phyloP scores from a whole-genome alignment of 768 basidiomycete species.

The Tulasnella sp. region DNA sequence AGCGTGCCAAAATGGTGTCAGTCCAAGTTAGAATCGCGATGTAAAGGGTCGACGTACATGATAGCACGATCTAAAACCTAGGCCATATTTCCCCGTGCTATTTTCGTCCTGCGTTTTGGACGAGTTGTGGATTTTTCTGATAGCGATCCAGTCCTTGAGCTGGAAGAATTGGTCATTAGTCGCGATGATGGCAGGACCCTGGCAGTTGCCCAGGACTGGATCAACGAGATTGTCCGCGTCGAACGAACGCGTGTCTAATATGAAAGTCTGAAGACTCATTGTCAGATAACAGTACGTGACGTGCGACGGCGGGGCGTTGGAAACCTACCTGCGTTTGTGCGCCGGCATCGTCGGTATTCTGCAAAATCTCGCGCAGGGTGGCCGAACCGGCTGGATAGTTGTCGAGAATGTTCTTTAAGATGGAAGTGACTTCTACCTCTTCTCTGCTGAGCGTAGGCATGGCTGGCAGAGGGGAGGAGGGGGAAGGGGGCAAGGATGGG shows the following conservation, averaged over 20 bases:
- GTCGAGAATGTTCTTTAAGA: conserved; percentile 16
- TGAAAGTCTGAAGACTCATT: neutral
- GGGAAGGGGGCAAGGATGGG: too few species aligned
- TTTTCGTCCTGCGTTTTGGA: conserved; percentile 12
- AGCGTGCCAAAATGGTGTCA: neutral
- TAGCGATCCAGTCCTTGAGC: conserved; percentile 10
- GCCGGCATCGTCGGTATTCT: neutral
- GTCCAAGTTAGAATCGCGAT: neutral
- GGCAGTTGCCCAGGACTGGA: conserved; percentile 13
- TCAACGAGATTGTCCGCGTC: neutral
- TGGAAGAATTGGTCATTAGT: neutral
- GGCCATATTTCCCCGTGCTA: conserved; percentile 12
- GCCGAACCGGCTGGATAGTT: conserved; percentile 20
- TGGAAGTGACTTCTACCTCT: neutral
- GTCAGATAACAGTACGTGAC: neutral
- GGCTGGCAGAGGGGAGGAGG: neutral
- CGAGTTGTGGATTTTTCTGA: neutral
- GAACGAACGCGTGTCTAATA: neutral
- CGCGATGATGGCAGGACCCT: conserved; percentile 13
- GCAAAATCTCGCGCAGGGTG: neutral
- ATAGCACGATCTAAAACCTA: conserved; percentile 18
- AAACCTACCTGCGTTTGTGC: neutral
- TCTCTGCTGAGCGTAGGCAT: neutral
- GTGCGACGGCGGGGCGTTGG: neutral
- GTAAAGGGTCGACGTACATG: neutral